Base-by-base conservation (phyloP, 768 basidiomycete species). In the Lentinus brumalis region DNA sequence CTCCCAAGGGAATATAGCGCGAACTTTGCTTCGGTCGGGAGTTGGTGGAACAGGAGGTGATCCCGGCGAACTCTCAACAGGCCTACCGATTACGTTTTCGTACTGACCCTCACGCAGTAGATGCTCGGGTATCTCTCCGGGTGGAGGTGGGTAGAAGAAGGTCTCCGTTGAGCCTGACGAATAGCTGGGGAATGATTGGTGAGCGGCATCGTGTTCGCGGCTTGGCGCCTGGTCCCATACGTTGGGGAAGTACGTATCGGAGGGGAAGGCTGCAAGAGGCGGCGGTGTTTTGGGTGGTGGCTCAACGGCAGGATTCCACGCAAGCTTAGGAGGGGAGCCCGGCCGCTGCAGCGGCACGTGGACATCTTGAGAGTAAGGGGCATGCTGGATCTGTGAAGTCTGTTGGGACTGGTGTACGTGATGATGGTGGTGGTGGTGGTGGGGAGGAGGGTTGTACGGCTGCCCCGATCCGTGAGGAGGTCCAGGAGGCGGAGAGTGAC, bases 1-100 rank as follows among this genome's bases (percentile, higher is more conserved):
- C 71, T 99, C 96, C 96, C 96, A 99, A n/a, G 96, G 95, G 74
- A 99, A 98, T 38, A 97, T 79, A 38, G 82, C 77, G 61, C 87
- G 88, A 21, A 96, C 83, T 68, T 91, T 91, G 29, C 75, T 75
- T 30, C 78, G 81, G 70, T 95, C 91, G 4, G 94, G 92, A 64
- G 79, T 82, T 6, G 83, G 81, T 12, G 76, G 74, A 15, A 71
- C 66, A 11, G 78, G 76, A 10, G 59, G 62, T 9, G 61, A 61
- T 5, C 66, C 69, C 3, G 67, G 66, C 32, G 71, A 64, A n/a
- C 72, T 66, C 41, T 75, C 76, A 26, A 82, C 81, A 1, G 79
- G 80, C 5, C 69, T 69, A 9, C 75, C 73, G n/a, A 73, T 71
- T 18, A 90, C 85, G 67, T 82, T 83, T 15, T 81, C 79, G 75